Base-by-base conservation (phyloP, 208 protist species). In the Leishmania guyanensis region DNA sequence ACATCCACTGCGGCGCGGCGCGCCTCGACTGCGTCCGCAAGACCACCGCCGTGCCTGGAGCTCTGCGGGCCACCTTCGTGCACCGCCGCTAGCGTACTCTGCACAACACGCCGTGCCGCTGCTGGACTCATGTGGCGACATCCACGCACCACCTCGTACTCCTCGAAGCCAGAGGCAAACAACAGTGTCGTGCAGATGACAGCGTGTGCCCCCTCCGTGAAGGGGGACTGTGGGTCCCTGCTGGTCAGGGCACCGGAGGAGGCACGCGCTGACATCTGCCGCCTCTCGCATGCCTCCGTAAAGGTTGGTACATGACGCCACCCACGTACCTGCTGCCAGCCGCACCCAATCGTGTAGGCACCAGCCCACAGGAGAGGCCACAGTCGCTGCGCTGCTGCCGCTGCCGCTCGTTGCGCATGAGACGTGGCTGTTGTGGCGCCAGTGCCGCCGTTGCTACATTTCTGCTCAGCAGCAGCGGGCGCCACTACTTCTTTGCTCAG, bases 131-230 rank as follows among this genome's bases (percentile, higher is more conserved):
- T 89, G 75, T 76, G 62, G 58, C 60, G 39, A 17, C 73, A 78
- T 0, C 75, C 62, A 20, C 58, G 56, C 39, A 95, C 90, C 46
- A 93, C 50, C 65, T 91, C 89, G 50, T 94, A 86, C 86, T 95
- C 90, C 84, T 96, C 92, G 82, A 91, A 97, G 43, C 88, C 91
- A 5, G 86, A 92, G 22, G 92, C 92, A 17, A 97, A 69, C 36
- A 97, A 65, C 56, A 96, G 58, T 46, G 91, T 95, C 33, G 93
- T 87, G 71, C 84, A 88, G 36, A 95, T 86, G 17, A 82, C 58
- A 56, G 77, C 72, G 36, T 84, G 48, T 33, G 39, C 26, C 26
- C 69, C 39, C n/a, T 36, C 66, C 9, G 65, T 12, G 76, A 58
- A 20, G 26, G 50, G 51, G 33, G 56, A 39, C 74, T 5, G 36